These are phyloP conservation scores for Trichoderma sp. DNA, from an alignment of 2,329 filamentous ascomycete genomes.

Conservation along the genomic window DNA sequence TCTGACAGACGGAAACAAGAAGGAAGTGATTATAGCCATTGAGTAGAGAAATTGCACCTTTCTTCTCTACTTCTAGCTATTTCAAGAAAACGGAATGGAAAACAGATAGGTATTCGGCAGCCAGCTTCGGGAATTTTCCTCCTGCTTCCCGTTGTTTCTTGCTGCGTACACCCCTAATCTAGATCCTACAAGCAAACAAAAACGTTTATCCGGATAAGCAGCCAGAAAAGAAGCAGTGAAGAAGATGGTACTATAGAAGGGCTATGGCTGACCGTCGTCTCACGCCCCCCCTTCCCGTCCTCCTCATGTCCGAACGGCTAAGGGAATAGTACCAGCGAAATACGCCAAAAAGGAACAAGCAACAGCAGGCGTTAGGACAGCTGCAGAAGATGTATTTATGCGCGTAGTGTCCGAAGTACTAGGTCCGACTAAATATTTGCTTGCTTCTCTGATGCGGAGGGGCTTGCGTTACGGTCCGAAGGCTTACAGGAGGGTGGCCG, in stretches of 20 bases:
- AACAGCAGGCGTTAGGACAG: not conserved
- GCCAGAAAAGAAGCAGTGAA: not conserved
- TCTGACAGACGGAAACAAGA: too few relatives aligned
- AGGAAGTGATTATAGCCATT: too few relatives aligned
- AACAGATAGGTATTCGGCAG: not conserved
- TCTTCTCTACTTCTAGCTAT: too few relatives aligned
- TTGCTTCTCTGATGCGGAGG: not conserved
- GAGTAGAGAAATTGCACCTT: too few relatives aligned
- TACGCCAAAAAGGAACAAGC: too few relatives aligned
- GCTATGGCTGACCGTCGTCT: not conserved
- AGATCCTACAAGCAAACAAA: too few relatives aligned
- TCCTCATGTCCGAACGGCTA: not conserved
- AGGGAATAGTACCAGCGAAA: not conserved
- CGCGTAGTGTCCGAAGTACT: not conserved
- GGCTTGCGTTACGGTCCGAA: slow-evolving; percentile 16
- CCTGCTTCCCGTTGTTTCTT: not conserved
- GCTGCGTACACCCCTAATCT: slow-evolving; percentile 8
- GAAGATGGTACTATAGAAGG: too few relatives aligned
- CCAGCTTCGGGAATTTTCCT: not conserved
- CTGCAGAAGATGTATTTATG: slow-evolving; percentile 14
- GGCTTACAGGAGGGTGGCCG: too few relatives aligned
- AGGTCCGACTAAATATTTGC: slow-evolving; percentile 6
- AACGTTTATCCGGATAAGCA: not conserved
- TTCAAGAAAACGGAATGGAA: not conserved
- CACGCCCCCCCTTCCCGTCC: not conserved